These are phyloP conservation scores for Pleurostoma richardsiae DNA, from an alignment of 2,329 filamentous ascomycete species.

Conservation along the genomic window DNA sequence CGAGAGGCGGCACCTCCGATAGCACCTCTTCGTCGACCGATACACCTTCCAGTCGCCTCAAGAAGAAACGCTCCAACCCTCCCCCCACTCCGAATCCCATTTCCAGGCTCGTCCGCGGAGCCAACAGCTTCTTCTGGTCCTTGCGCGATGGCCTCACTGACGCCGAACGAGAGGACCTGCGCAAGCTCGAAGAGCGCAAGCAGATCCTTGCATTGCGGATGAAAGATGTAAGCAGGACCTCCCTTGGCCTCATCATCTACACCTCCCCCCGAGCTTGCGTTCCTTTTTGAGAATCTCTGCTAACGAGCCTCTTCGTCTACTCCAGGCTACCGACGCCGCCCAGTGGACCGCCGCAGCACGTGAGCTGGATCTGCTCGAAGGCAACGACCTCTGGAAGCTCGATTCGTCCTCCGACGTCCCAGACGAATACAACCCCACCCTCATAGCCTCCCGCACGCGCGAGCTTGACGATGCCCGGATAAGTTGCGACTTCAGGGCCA, in stretches of 20 bases:
- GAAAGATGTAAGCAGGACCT: conserved; percentile 50
- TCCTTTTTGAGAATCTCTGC: too few relatives aligned
- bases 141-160: conserved; percentile 48
- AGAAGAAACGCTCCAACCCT: conserved; percentile 1
- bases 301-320: conserved; percentile 7
- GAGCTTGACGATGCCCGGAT: conserved; percentile 71
- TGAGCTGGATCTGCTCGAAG: conserved; percentile 74
- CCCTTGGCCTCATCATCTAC: background rate
- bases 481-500: conserved; percentile 66
- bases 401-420: conserved; percentile 37
- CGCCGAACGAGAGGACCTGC: conserved; percentile 41
- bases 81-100: conserved; percentile 9
- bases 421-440: conserved; percentile 63
- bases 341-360: conserved; percentile 74
- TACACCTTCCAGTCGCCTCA: background rate
- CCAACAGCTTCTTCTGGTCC: conserved; percentile 35
- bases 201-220: conserved; percentile 60
- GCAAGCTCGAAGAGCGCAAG: conserved; percentile 50
- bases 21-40: background rate
- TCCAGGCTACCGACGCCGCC: conserved; percentile 59
- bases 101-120: conserved; percentile 18
- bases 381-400: conserved; percentile 76
- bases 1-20: background rate
- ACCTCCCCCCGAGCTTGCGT: too few relatives aligned
- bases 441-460: conserved; percentile 65